Evolutionary conservation across 2,329 filamentous ascomycete genomes (phyloP).

Genomic region (Aspergillus fijiensis): DNA sequence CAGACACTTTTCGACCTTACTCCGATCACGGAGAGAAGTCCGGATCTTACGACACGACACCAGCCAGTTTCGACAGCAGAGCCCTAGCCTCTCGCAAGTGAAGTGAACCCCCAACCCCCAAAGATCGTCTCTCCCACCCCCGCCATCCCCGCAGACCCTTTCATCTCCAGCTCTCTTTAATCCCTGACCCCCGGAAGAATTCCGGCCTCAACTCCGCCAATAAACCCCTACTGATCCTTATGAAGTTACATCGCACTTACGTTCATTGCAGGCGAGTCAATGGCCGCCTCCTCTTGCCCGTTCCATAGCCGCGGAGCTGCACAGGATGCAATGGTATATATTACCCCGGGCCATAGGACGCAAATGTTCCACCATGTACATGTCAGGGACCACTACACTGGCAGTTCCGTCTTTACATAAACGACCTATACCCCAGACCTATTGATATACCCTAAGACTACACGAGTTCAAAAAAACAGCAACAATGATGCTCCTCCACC

Average conservation of each 20-base stretch:
- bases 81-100: too few species aligned
- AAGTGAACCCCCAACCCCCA: too few species aligned
- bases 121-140: background rate
- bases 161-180: background rate
- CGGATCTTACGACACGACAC: background rate
- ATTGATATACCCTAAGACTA: too few species aligned
- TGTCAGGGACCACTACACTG: too few species aligned
- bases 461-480: background rate
- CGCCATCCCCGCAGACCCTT: background rate
- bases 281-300: background rate
- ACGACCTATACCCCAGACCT: too few species aligned
- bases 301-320: background rate
- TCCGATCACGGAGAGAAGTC: background rate
- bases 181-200: background rate
- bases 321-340: too few species aligned
- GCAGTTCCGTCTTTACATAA: too few species aligned
- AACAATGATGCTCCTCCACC: background rate
- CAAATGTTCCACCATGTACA: too few species aligned
- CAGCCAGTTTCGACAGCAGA: too few species aligned
- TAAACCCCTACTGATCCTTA: background rate
- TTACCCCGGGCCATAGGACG: too few species aligned
- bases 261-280: background rate
- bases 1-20: background rate
- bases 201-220: background rate
- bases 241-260: background rate